Base-by-base conservation (phyloP, 2,329 filamentous ascomycete species). In the Hypoxylon sp. region DNA sequence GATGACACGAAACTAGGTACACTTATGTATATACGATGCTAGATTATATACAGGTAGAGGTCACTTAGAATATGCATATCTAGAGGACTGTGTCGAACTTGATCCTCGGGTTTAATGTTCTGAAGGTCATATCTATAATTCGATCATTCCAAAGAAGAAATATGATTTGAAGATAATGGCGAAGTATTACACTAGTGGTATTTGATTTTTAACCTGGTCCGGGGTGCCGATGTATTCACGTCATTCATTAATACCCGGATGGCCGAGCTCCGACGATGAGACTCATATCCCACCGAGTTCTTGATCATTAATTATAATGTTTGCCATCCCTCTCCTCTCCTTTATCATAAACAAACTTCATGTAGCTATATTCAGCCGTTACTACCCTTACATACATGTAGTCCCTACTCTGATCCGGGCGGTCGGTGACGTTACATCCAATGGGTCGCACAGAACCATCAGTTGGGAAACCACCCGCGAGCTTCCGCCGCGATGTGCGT, bases 401-500 rank as follows among this genome's bases (percentile, higher is more conserved):
- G n/a, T n/a, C n/a, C 19, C 26, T 24, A 47, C 39, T 9, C n/a
- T 17, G 13, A 31, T 14, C 39, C n/a, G 24, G 19, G 42, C n/a
- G 19, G 17, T 22, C 29, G 44, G n/a, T 6, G 6, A 26, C n/a
- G 3, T 39, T 13, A 31, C 17, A 22, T 11, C 42, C 42, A 55
- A 78, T 78, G 77, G 77, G 77, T 42, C 73, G 77, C 13, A 77
- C 74, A 5, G 76, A 78, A 44, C 75, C 76, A 6, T 77, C 76
- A 0, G 44, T 74, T 35, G 76, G 75, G 24, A 73, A 71, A 14
- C 76, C 74, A 4, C 77, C 77, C 0, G 70, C 75, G 1, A 69
- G 71, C 24, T 77, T 77, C 70, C 77, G 77, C 51, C 76, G 75
- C 46, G 77, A 78, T 55, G 76, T 72, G 8, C 81, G 85, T 13